phyloP scores from a whole-genome alignment of 2,329 filamentous ascomycete species.

The Botrytis elliptica region DNA sequence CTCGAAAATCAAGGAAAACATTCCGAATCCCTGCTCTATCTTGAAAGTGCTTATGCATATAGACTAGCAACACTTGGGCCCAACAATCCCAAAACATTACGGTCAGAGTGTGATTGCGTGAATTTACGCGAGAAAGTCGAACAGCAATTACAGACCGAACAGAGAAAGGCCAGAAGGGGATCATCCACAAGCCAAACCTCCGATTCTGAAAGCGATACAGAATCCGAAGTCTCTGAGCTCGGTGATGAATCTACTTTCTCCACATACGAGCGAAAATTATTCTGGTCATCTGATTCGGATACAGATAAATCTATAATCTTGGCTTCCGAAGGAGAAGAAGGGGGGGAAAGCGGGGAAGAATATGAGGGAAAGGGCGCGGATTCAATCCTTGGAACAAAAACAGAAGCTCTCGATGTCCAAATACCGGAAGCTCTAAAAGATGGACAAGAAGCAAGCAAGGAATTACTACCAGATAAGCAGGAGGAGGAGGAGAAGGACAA shows the following conservation, averaged over 20 bases:
- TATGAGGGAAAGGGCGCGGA: neutral
- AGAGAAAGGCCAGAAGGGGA: neutral
- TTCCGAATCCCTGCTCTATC: neutral
- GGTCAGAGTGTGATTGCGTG: rapidly evolving
- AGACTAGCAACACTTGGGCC: neutral
- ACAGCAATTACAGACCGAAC: neutral
- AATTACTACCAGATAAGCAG: too few relatives aligned
- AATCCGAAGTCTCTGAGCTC: neutral
- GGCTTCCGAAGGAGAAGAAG: too few relatives aligned
- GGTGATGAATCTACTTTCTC: neutral
- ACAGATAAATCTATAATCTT: neutral
- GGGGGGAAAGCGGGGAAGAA: rapidly evolving
- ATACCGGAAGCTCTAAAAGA: neutral
- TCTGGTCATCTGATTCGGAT: neutral
- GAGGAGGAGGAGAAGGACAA: neutral
- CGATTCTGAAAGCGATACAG: neutral
- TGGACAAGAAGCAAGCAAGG: too few relatives aligned
- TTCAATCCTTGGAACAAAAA: neutral
- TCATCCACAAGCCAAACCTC: neutral
- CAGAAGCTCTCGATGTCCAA: too few relatives aligned
- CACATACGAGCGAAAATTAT: neutral
- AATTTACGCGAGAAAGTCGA: neutral
- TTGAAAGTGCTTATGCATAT: neutral
- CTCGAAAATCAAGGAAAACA: neutral
- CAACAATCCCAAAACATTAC: rapidly evolving